A percentile compares a stretch with the other conserved stretches of the same genome.
Conservation (phyloP, 2,329 filamentous ascomycete species). For the Colletotrichum falcatum region DNA sequence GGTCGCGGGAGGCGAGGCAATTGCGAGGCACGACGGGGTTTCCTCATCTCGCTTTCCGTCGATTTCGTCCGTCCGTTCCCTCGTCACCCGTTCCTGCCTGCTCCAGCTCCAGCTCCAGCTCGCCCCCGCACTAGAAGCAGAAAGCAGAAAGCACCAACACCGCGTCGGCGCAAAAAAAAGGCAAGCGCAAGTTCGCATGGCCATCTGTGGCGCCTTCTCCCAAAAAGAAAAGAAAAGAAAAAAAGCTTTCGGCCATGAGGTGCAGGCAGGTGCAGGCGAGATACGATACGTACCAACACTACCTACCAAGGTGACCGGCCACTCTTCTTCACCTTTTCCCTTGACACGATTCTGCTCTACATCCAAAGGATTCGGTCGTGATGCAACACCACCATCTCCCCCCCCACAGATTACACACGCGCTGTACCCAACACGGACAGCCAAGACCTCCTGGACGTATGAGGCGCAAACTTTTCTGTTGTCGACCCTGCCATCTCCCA, state of each 20-base stretch:
- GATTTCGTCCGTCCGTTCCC: background rate
- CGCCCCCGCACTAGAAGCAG: too few relatives aligned
- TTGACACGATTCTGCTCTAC: background rate
- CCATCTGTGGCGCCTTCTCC: too few relatives aligned
- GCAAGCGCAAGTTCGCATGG: constrained; percentile 4
- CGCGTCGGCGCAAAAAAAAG: too few relatives aligned
- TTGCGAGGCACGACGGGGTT: background rate
- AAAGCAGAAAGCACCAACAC: background rate
- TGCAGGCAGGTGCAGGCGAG: too few relatives aligned
- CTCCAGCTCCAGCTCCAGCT: too few relatives aligned
- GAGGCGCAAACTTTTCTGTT: constrained; percentile 15
- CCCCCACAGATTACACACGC: constrained; percentile 12
- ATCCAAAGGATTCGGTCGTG: background rate
- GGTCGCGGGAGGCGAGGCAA: background rate
- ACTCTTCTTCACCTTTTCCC: background rate
- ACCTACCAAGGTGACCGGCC: too few relatives aligned
- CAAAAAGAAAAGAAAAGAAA: too few relatives aligned
- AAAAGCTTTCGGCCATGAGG: too few relatives aligned
- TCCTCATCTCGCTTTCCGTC: background rate
- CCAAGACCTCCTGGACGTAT: constrained; percentile 31
- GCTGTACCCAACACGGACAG: constrained; percentile 34
- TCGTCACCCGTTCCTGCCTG: background rate
- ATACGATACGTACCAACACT: background rate
- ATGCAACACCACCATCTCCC: constrained; percentile 18
- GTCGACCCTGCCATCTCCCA: background rate